Base-by-base conservation (phyloP, 805 yeast genomes). In the Maudiozyma barnettii region DNA sequence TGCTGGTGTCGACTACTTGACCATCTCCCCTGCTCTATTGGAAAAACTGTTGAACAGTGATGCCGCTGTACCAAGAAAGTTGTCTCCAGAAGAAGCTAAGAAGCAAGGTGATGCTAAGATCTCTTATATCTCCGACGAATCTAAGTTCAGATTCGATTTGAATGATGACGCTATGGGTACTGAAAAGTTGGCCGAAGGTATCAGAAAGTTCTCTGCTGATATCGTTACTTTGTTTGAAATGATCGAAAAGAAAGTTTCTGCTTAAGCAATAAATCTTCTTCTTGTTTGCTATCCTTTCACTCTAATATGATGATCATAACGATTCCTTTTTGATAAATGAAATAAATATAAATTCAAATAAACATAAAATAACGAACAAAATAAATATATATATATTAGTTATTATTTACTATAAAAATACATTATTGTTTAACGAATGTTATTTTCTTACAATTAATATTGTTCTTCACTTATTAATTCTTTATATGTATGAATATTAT, bases 91-190 rank as follows among this genome's bases (percentile, higher is more conserved):
- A 38, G 60, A 71, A 50, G 93, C 95, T 53, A 59, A 60, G 57
- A 59, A 69, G 47, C 59, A 72, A 26, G 60, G 79, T 50, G 70
- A 72, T 47, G 75, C 78, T 51, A 87, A 89, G 78, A 90, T 84
- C 51, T 68, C 89, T 23, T 93, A 69, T 74, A 73, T 91, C 53
- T 82, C 87, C 63, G 82, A 88, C 68, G 97, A 90, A 75, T 71
- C 95, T 46, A 70, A 75, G 53, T 91, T 91, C 90, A 84, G 96
- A 79, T 86, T 80, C 76, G 76, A 73, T 51, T 75, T 91, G 59
- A 91, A 91, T 73, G 95, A 91, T 71, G 98, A 91, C 67, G 91
- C 95, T 54, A 91, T 91, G 98, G 93, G 96, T 62, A 87, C 96
- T 59, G 97, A 91, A 77, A 91, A 91, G 77, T 80, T 91, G 66